Percentiles rank a stretch among this genome's conserved stretches.
These are phyloP conservation scores for Arabidopsis arenosa DNA, from an alignment of 345 rosid genomes.

Conservation along the genomic window DNA sequence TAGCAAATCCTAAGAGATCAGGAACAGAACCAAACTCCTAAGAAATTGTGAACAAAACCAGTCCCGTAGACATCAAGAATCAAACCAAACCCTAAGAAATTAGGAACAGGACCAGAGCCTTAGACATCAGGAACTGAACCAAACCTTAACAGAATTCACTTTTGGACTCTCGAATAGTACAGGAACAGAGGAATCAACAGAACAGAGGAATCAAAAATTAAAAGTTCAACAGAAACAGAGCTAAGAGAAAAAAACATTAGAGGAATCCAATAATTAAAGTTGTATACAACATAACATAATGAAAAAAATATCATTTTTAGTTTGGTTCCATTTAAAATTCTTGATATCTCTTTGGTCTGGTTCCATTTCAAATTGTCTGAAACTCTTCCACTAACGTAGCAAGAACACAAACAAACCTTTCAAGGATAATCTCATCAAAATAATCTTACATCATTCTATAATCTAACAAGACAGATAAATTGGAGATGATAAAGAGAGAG, in stretches of 20 bases:
- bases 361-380: background rate
- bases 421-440: background rate
- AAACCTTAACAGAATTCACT: too few species aligned
- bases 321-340: too few species aligned
- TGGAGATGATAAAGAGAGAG: background rate
- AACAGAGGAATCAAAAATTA: background rate
- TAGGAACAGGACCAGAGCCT: background rate
- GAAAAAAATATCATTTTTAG: too few species aligned
- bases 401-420: background rate
- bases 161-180: too few species aligned
- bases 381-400: background rate
- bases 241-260: background rate
- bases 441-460: background rate
- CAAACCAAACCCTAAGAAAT: background rate
- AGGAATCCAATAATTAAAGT: too few species aligned
- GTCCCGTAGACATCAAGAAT: background rate
- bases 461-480: background rate
- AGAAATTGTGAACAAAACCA: background rate
- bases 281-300: too few species aligned
- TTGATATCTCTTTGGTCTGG: too few species aligned
- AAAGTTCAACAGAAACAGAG: background rate
- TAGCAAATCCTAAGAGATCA: constrained; percentile 4
- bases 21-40: background rate
- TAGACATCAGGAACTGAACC: background rate
- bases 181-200: background rate